Base-by-base conservation (phyloP, 2,329 filamentous ascomycete genomes). In the Phialophora chinensis region DNA sequence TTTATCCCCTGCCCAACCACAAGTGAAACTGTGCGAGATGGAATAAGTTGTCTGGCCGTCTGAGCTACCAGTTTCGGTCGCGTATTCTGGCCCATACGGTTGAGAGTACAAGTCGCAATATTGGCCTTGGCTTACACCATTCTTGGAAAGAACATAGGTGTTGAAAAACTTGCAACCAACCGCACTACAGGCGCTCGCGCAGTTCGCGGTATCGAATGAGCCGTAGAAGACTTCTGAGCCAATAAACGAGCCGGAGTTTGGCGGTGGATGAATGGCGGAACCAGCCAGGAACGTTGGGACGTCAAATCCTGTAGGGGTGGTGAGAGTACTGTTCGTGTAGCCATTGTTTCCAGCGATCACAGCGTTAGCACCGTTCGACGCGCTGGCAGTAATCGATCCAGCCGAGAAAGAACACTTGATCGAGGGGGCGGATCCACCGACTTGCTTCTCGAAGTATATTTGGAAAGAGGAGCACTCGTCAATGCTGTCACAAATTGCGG, bases 391-490 rank as follows among this genome's bases (percentile, higher is more conserved):
- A 20, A 71, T 57, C 2, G 60, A 27, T 14, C 69, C 69, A 58
- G 66, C 64, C 62, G 66, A 71, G 59, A 71, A 71, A 38, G 69
- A 63, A 60, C 64, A 69, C 47, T 70, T 70, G 55, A 67, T 66
- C 23, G 49, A 35, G 4, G 42, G 47, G 4, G 55, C 60, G 3
- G 58, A 38, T 7, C 29, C 42, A 25, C 42, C 60, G 14, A 50
- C 33, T 52, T 67, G 55, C 55, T 70, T 68, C 59, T 71, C 69
- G 56, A 69, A 71, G 58, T 71, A 71, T 27, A 71, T 67, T 35
- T 69, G 58, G 50, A 71, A 71, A 10, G 69, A 67, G 12, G 65
- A 67, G 42, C 69, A 71, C 44, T 66, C 66, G 11, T 62, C 60
- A 17, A 69, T 63, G 17, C 58, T 52, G 59, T 71, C 60, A 53